Conservation (phyloP, 306 rosid species). For the Lathyrus oleraceus region DNA sequence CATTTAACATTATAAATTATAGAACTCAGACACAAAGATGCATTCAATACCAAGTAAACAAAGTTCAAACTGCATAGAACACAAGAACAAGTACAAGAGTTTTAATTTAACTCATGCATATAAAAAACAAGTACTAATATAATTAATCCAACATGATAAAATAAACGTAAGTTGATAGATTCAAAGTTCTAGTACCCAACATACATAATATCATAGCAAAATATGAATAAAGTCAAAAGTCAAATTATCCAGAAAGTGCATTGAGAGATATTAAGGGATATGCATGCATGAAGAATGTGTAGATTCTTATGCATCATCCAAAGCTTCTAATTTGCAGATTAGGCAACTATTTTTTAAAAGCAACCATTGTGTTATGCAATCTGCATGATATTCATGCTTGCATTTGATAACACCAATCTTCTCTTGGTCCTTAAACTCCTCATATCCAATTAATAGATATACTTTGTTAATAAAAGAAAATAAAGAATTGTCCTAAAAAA, state of each 20-base stretch:
- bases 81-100: no score
- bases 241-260: background rate
- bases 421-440: slow-evolving; percentile 61
- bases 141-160: no score
- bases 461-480: background rate
- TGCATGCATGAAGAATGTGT: slow-evolving; percentile 11
- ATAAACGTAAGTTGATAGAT: no score
- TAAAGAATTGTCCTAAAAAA: background rate
- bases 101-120: no score
- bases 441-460: slow-evolving; percentile 43
- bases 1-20: no score
- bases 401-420: slow-evolving; percentile 73
- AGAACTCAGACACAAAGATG: no score
- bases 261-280: background rate
- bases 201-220: background rate
- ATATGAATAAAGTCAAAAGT: no score
- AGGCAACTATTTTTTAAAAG: slow-evolving; percentile 84
- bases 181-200: no score
- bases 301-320: slow-evolving; percentile 32
- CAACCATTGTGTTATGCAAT: slow-evolving; percentile 82
- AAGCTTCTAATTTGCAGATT: no score
- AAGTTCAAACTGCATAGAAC: no score
- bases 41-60: no score
- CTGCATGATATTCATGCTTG: slow-evolving; percentile 82
- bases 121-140: no score